Evolutionary conservation across 108 stramenopile genomes (phyloP), one percentile per base, ranked within the genome.

Genomic region (Discostella stelligeroides): DNA sequence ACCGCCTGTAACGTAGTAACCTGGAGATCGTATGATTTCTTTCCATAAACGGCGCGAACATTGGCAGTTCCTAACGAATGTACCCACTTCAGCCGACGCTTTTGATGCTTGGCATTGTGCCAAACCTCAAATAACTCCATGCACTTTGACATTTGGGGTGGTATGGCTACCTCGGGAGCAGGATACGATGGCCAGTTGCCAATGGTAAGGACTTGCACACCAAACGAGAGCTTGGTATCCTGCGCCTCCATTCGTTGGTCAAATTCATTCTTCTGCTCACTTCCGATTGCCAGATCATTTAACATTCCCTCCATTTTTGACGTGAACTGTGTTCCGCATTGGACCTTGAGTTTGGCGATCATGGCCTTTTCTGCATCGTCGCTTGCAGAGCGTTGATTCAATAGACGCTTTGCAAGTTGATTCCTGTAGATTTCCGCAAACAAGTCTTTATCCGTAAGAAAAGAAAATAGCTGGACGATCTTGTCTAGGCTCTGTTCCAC

Each of bases 221-320:
- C 68, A 65, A 97, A 97, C 48, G 96, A 96, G 30, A 94, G 69
- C 67, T 86, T 90, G 60, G 73, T 78, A 48, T 83, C 70, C 53
- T 75, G 60, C 38, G 81, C 79, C 47, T 86, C 84, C 85, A 95
- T 82, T 55, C 89, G 67, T 39, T 78, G 76, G 41, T 95, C 93
- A 70, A 99, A 99, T 57, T 92, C 95, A 38, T 79, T 77, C 68
- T 92, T 90, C 68, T 96, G 96, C 47, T 98, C 97, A 45, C 70
- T 88, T 50, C 98, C 97, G 53, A 98, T 96, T 15, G 95, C 93
- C 66, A 99, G 77, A 72, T 99, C 99, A 64, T 87, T 90, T 63
- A 99, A 82, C 99, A 99, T 99, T 56, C 99, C 99, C 73, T 99
- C 99, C 94, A 97, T 94, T 79, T 99, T 99, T 6, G 95, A 96